Base-by-base conservation (phyloP, 345 rosid species). In the Toxicodendron radicans region DNA sequence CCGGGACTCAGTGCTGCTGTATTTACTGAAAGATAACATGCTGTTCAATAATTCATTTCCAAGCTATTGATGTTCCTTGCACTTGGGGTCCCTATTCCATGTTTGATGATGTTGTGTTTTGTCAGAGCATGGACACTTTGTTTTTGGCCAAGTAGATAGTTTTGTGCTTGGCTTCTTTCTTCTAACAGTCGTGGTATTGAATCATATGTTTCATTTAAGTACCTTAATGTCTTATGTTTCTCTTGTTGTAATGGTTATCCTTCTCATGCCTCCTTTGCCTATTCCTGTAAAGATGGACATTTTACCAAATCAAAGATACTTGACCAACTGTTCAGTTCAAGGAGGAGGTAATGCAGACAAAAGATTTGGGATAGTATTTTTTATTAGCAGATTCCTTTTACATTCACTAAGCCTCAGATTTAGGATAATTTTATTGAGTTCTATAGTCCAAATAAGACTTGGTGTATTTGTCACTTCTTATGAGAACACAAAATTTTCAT, bases 1-100 rank as follows among this genome's bases (percentile, higher is more conserved):
- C 79, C 81, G 3, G 95, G 92, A 12, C 83, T 90, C 43, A 83
- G 91, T 69, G 92, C 92, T 41, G 92, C 89, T 4, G 91, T 90
- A 12, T 90, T 86, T 63, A 90, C 92, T 13, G 85, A 77, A 75
- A 48, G 86, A 85, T 30, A 71, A 81, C 77, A 73, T 79, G 60
- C 60, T 90, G 73, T 89, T 90, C 43, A 75, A 74, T 10, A 83
- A 74, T 66, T 90, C 95, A 13, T 87, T 65, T 77, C 92, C 24
- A 81, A 80, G 82, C 95, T 88, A 64, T 81, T 90, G 58, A 1
- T 88, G 80, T 83, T 88, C 74, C 87, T 87, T 59, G 77, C 91
- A 8, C 71, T 84, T 49, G 92, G 91, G 52, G 78, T 90, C 75
- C 95, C 95, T 24, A 43, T 82, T 81, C 66, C 87, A 0, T 90